Base-by-base conservation (phyloP, 2,329 filamentous ascomycete species). In the Colletotrichum lindemuthianum region DNA sequence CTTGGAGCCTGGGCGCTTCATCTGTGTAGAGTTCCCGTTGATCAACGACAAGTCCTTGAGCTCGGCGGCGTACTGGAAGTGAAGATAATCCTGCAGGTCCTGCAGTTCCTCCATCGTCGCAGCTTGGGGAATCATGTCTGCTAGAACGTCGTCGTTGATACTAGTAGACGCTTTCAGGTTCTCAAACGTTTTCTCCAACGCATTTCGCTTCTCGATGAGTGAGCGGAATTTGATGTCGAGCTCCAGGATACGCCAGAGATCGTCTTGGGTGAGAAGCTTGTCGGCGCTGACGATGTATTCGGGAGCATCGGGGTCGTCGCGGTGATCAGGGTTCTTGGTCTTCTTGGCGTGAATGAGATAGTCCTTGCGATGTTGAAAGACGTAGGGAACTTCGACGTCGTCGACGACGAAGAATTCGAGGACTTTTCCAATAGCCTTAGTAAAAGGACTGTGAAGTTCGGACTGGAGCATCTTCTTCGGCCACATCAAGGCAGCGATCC, bases 281-380 rank as follows among this genome's bases (percentile, higher is more conserved):
- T 97, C 92, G 1, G 94, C 93, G 65, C 83, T 86, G 61, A 95
- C 88, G 60, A 89, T 88, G 72, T 89, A 92, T 63, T 93, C 89
- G 2, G 90, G 88, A 2, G 86, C 88, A 70, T 93, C 89, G 8
- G 86, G 85, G 69, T 95, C 90, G 61, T 89, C 84, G 13, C 85
- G 84, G 67, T 87, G 75, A 34, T 83, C 77, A 73, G 88, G 75
- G 80, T 88, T 84, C 59, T 83, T 79, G 7, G 86, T 84, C 73
- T 92, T 93, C 69, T 90, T 90, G 32, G 92, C 91, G 72, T 98
- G 93, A 60, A 99, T 96, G 47, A 99, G 86, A 74, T 98, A 99
- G 76, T 99, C 96, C 77, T 97, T 97, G 66, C 96, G 92, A 74
- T 99, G 96, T 76, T 97, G 95, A 77, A 97, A 97, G 70, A 99